phyloP scores from a whole-genome alignment of 2,329 filamentous ascomycete genomes.

The Talaromyces sp. region DNA sequence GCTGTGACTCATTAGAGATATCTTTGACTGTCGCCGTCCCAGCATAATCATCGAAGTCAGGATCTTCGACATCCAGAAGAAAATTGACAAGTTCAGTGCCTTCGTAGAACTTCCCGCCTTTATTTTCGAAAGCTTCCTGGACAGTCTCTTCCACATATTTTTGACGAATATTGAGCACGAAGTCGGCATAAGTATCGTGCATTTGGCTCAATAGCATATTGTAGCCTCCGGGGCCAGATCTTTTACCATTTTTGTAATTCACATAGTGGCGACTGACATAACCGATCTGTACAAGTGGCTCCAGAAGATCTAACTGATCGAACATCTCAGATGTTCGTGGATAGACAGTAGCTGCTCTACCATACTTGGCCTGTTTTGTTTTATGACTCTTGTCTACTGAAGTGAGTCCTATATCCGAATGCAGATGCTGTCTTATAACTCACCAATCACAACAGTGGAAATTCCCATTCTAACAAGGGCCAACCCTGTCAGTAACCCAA shows the following conservation, averaged over 20 bases:
- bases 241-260: conserved; percentile 8
- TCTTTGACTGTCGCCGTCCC: conserved; percentile 1
- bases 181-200: conserved; percentile 3
- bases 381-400: not conserved
- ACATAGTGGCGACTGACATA: conserved; percentile 2
- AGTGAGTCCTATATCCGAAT: not conserved
- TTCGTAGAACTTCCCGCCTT: not conserved
- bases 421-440: not conserved
- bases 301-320: not conserved
- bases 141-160: conserved; percentile 6
- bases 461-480: conserved; percentile 1
- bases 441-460: conserved; percentile 3
- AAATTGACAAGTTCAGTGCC: conserved; percentile 1
- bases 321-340: conserved; percentile 2
- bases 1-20: not conserved
- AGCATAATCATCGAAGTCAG: not conserved
- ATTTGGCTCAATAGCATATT: conserved; percentile 5
- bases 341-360: not conserved
- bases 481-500: not conserved
- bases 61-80: not conserved
- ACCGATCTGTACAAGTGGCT: not conserved
- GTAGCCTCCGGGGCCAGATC: not conserved
- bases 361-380: conserved; percentile 1
- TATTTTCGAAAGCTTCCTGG: not conserved
- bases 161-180: conserved; percentile 2